Evolutionary conservation across 2,329 filamentous ascomycete species (phyloP).

Genomic region (Calonectria leucothoes): DNA sequence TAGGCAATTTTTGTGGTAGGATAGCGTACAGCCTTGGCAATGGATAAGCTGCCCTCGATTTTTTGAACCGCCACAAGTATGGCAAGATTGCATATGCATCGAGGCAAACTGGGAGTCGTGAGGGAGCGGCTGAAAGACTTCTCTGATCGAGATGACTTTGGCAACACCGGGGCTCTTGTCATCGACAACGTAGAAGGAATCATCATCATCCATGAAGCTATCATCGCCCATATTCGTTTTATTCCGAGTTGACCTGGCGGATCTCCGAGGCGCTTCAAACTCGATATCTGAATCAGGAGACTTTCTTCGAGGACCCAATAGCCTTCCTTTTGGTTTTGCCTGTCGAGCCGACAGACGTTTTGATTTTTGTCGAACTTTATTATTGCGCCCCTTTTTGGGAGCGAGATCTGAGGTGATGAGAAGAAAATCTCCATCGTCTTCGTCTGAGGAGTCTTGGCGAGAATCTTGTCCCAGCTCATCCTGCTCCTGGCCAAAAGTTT

Average conservation of each 20-base stretch:
- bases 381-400: slow-evolving; percentile 36
- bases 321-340: slow-evolving; percentile 18
- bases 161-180: slow-evolving; percentile 57
- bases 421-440: slow-evolving; percentile 49
- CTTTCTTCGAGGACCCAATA: slow-evolving; percentile 28
- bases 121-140: slow-evolving; percentile 75
- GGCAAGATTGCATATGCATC: slow-evolving; percentile 78
- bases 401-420: slow-evolving; percentile 53
- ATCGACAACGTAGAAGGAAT: slow-evolving; percentile 63
- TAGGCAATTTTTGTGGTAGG: slow-evolving; percentile 87
- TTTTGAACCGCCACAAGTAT: slow-evolving; percentile 68
- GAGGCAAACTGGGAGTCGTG: slow-evolving; percentile 74
- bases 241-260: slow-evolving; percentile 58
- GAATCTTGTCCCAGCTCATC: slow-evolving; percentile 49
- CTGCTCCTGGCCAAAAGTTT: slow-evolving; percentile 36
- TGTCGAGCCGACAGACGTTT: slow-evolving; percentile 33
- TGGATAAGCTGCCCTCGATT: slow-evolving; percentile 77
- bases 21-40: slow-evolving; percentile 90
- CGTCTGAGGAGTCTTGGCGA: slow-evolving; percentile 42
- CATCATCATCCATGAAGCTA: slow-evolving; percentile 70
- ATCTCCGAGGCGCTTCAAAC: slow-evolving; percentile 64
- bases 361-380: slow-evolving; percentile 33
- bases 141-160: slow-evolving; percentile 74
- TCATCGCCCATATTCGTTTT: slow-evolving; percentile 61
- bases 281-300: slow-evolving; percentile 60